Evolutionary conservation across 2,329 filamentous ascomycete genomes (phyloP).

Genomic region (Scolecobasidium constrictum): DNA sequence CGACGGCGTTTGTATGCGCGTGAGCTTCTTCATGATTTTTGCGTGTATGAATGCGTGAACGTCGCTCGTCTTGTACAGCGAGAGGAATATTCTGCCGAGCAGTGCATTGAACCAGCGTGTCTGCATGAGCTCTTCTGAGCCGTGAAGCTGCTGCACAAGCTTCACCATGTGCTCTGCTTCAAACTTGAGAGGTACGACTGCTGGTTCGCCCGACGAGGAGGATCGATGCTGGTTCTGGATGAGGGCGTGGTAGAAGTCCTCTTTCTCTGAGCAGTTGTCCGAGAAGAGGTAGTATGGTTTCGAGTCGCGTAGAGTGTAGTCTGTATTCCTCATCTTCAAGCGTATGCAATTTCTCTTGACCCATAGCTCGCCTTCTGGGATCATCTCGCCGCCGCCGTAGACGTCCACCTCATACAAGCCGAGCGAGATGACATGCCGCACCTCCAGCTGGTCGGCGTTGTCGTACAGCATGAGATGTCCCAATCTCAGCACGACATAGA

Average conservation of each 20-base stretch:
- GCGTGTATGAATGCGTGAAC: conserved; percentile 67
- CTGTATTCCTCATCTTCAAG: conserved; percentile 54
- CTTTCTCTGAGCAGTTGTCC: conserved; percentile 90
- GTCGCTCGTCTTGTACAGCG: conserved; percentile 73
- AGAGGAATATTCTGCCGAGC: conserved; percentile 78
- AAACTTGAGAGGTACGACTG: conserved; percentile 64
- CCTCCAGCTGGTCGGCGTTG: conserved; percentile 87
- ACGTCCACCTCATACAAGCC: conserved; percentile 78
- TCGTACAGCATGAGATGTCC: conserved; percentile 97
- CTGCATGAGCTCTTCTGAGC: conserved; percentile 81
- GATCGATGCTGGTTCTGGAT: conserved; percentile 45
- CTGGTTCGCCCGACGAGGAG: conserved; percentile 31
- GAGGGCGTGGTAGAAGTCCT: conserved; percentile 95
- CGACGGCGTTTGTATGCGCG: conserved; percentile 80
- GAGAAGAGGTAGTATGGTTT: conserved; percentile 92
- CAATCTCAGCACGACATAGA: conserved; percentile 84
- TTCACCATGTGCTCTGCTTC: conserved; percentile 79
- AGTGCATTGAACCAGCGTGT: conserved; percentile 91
- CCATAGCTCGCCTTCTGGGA: conserved; percentile 86
- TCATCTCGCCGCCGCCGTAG: conserved; percentile 62
- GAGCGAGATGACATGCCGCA: conserved; percentile 89
- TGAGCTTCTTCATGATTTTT: conserved; percentile 94
- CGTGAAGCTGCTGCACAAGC: conserved; percentile 81
- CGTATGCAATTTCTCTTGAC: conserved; percentile 90
- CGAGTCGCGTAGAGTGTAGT: conserved; percentile 49